Conservation (phyloP, 1,284 basidiomycete genomes). For the Cyathus pygmaeus region DNA sequence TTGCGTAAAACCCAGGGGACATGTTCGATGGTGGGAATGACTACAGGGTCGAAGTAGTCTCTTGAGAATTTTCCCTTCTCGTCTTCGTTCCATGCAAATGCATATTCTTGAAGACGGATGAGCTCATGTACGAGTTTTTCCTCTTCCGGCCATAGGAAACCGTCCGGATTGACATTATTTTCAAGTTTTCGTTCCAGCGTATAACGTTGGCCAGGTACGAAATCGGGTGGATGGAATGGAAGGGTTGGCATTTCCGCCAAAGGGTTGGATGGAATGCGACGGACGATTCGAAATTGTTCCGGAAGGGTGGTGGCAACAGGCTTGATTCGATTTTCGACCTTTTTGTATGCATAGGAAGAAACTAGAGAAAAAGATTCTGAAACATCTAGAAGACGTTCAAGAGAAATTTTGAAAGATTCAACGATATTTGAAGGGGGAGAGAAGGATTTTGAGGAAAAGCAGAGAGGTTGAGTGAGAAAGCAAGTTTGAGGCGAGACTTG, state of each 20-base stretch:
- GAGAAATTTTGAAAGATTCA: not conserved
- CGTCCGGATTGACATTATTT: constrained; percentile 28
- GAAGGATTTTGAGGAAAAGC: not conserved
- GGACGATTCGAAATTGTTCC: not conserved
- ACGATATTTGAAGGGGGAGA: not conserved
- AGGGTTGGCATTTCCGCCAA: not conserved
- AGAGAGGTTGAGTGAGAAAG: not conserved
- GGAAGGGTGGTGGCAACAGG: not conserved
- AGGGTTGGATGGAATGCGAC: not conserved
- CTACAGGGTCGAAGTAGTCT: not conserved
- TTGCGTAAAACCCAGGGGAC: not conserved
- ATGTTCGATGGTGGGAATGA: not conserved
- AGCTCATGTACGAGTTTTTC: not conserved
- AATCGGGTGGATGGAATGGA: not conserved
- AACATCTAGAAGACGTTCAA: not conserved
- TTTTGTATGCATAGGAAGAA: not conserved
- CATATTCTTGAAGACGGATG: not conserved
- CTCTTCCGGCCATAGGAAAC: not conserved
- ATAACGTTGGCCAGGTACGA: not conserved
- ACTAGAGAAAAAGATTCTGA: not conserved
- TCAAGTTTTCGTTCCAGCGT: not conserved
- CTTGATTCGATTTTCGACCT: not conserved
- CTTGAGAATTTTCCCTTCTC: constrained; percentile 35
- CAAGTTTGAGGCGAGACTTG: not conserved
- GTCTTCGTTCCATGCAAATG: not conserved